phyloP scores from a whole-genome alignment of 768 basidiomycete genomes.

The Tylopilus subfusipes region DNA sequence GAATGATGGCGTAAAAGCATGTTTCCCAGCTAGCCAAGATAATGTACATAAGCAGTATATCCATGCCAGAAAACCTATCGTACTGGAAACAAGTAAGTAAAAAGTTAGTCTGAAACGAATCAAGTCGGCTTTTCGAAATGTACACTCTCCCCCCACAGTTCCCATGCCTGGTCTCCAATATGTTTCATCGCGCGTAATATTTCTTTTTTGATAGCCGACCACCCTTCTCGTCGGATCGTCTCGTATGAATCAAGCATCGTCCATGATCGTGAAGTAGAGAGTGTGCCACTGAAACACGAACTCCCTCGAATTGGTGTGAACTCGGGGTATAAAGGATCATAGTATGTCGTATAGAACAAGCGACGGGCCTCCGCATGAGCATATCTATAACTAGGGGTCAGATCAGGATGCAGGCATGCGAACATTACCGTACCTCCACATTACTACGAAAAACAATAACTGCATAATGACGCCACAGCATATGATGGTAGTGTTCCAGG shows the following conservation, averaged over 20 bases:
- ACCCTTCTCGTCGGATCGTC: conserved; percentile 40
- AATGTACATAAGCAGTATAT: conserved; percentile 18
- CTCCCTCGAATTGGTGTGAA: conserved; percentile 48
- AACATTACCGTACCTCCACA: conserved; percentile 54
- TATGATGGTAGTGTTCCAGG: conserved; percentile 31
- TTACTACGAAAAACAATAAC: conserved; percentile 41
- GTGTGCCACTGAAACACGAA: conserved; percentile 28
- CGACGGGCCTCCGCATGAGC: conserved; percentile 50
- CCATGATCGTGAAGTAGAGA: conserved; percentile 38
- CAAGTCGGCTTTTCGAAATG: conserved; percentile 30
- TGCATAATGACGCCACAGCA: conserved; percentile 43
- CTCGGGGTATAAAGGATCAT: conserved; percentile 75
- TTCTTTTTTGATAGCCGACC: conserved; percentile 36
- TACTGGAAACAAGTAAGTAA: conserved; percentile 20
- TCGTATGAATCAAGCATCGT: conserved; percentile 36
- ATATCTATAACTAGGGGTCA: conserved; percentile 29
- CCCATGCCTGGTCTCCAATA: conserved; percentile 42
- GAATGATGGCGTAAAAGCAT: not conserved
- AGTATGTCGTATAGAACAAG: conserved; percentile 70
- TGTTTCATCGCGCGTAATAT: conserved; percentile 38
- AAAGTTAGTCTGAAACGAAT: conserved; percentile 8
- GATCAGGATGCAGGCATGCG: conserved; percentile 1
- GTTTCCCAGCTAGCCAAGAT: conserved; percentile 7
- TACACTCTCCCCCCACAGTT: conserved; percentile 37
- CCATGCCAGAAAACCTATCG: conserved; percentile 6